These are phyloP conservation scores for Curvularia spicifera DNA, from an alignment of 2,329 filamentous ascomycete species.

Conservation along the genomic window DNA sequence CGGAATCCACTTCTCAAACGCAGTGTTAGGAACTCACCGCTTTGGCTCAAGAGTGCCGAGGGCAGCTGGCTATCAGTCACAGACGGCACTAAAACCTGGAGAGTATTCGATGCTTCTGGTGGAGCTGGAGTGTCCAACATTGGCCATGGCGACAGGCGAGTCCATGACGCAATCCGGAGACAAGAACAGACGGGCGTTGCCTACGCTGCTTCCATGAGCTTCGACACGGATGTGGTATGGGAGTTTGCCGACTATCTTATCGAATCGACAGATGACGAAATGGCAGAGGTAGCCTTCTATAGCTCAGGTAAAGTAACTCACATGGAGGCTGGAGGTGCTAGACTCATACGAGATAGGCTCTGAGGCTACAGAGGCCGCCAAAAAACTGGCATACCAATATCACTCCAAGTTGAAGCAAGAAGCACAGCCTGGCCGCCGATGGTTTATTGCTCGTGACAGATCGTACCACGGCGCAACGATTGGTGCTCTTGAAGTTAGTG, in stretches of 20 bases:
- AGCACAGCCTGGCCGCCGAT: slow-evolving; percentile 60
- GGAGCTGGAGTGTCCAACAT: slow-evolving; percentile 76
- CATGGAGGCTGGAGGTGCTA: too few species aligned
- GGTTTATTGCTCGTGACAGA: slow-evolving; percentile 69
- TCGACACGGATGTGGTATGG: slow-evolving; percentile 61
- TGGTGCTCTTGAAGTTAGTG: slow-evolving; percentile 69
- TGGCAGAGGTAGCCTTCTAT: slow-evolving; percentile 63
- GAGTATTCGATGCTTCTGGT: slow-evolving; percentile 73
- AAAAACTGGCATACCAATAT: slow-evolving; percentile 73
- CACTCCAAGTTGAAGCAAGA: slow-evolving; percentile 60
- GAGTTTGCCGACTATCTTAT: slow-evolving; percentile 60
- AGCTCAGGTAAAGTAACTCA: slow-evolving; percentile 59
- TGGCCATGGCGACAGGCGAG: slow-evolving; percentile 69
- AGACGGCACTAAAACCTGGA: slow-evolving; percentile 52
- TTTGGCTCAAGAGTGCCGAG: slow-evolving; percentile 54
- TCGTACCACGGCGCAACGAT: slow-evolving; percentile 76
- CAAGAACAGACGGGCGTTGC: slow-evolving; percentile 61
- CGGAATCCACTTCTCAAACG: slow-evolving; percentile 57
- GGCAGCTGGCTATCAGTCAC: slow-evolving; percentile 60
- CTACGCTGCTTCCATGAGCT: slow-evolving; percentile 41
- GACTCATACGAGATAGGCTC: slow-evolving; percentile 47
- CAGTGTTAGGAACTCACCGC: slow-evolving; percentile 56
- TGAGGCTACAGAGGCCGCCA: slow-evolving; percentile 71
- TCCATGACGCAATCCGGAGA: slow-evolving; percentile 64
- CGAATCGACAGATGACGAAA: slow-evolving; percentile 58